Base-by-base conservation (phyloP, 2,329 filamentous ascomycete genomes). In the Cladophialophora immunda region DNA sequence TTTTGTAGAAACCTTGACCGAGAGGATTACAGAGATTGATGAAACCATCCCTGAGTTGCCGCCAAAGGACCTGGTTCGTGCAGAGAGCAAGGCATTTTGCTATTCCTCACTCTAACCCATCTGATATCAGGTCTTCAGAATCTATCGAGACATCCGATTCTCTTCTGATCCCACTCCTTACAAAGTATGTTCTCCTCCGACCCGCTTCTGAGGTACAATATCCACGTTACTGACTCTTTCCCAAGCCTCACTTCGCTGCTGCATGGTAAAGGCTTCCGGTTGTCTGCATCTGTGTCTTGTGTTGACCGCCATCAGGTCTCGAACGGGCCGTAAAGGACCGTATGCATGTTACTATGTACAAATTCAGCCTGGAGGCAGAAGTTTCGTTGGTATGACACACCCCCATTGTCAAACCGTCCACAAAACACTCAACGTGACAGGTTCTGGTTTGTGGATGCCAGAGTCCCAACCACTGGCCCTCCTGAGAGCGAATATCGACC, bases 341-440 rank as follows among this genome's bases (percentile, higher is more conserved):
- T 96, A 95, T 78, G 93, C 93, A 6, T 90, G 89, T 75, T 97
- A 97, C 80, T 97, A 97, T 79, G 81, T 97, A 22, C 93, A 97
- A 77, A 85, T 92, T 70, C 87, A 94, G 76, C 92, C 93, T 11
- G 82, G 81, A 27, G 83, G 82, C 2, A 81, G 85, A 58, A 90
- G 88, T 75, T 91, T 94, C 72, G 82, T 96, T 50, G 93, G 88
- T 89, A 81, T 80, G 86, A 84, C 53, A 64, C 22, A 4, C 62
- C 54, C 30, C 41, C 36, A 36, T 52, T 25, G 58, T 55, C 47
- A 41, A 61, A 32, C n/a, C 15, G 34, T 45, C 22, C 54, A 36
- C 61, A 62, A 27, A 62, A 52, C 30, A 30, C 38, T 60, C 7
- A 13, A 41, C 41, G 27, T 32, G 25, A 36, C n/a, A 89, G 87